Percentiles rank a stretch among this genome's conserved stretches.
Conservation (phyloP, 805 yeast genomes). For the Komagataella ulmi region DNA sequence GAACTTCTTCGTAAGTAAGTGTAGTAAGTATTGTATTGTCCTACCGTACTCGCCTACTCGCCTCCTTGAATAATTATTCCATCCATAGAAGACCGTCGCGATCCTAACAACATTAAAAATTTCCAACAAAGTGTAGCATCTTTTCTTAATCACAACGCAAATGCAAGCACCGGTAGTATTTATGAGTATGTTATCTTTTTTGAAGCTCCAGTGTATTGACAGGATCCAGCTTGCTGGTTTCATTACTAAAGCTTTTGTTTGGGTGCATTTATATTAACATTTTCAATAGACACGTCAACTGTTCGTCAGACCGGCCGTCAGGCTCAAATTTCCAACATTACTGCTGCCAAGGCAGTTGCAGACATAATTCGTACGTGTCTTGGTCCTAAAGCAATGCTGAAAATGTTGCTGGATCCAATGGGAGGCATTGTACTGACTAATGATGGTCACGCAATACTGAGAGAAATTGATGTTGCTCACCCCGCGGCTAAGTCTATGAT, state of each 20-base stretch:
- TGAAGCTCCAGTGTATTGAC: background rate
- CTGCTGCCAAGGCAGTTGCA: constrained; percentile 99
- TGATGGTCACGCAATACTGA: constrained; percentile 95
- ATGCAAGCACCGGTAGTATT: constrained; percentile 83
- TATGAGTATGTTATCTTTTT: constrained; percentile 29
- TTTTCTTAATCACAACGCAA: constrained; percentile 2
- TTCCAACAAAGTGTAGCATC: background rate
- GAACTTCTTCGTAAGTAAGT: too few relatives aligned
- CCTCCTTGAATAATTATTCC: too few relatives aligned
- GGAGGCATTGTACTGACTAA: constrained; percentile 94
- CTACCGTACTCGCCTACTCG: too few relatives aligned
- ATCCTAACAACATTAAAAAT: background rate
- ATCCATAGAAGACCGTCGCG: background rate
- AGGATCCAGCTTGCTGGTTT: background rate
- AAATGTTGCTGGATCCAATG: constrained; percentile 94
- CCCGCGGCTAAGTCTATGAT: constrained; percentile 99
- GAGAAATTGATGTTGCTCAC: constrained; percentile 95
- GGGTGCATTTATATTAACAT: constrained; percentile 7
- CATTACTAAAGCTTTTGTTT: constrained; percentile 1
- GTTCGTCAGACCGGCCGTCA: constrained; percentile 94
- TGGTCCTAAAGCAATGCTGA: constrained; percentile 98
- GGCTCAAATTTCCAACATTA: constrained; percentile 93
- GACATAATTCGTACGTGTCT: constrained; percentile 95
- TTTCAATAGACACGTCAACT: constrained; percentile 48
- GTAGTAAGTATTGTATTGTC: too few relatives aligned